Evolutionary conservation across 169 alveolate species (phyloP), one percentile per base, ranked within the genome.

Genomic region (Toxoplasma gondii): DNA sequence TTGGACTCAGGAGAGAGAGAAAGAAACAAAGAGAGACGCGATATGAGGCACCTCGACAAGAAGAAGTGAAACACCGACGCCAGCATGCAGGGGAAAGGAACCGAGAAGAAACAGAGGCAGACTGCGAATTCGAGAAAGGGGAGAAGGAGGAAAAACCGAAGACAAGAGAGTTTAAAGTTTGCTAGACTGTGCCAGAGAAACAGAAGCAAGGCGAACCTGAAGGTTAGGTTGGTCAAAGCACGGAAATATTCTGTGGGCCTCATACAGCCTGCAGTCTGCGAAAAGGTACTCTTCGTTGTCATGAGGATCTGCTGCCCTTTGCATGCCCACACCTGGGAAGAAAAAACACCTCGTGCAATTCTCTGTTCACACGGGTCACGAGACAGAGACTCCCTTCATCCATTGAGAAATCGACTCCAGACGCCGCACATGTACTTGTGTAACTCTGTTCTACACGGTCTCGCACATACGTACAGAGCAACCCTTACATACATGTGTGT

Each of bases 151-250:
- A 45, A 19, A 78, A 78, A 78, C 86, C 22, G 10, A 17, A 38
- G 44, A 78, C 29, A n/a, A n/a, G 86, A 78, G 27, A 78, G 29
- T 38, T 12, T 24, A 16, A 19, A 45, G 19, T 4, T 78, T 10
- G 16, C n/a, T 78, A 45, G n/a, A 45, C 7, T 78, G 22, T 27
- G 74, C 29, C n/a, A 64, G 74, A 22, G 29, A 64, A 16, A 27
- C n/a, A 19, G 7, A 27, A 27, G 74, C 4, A 16, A 31, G 5
- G 74, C 74, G n/a, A 64, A 86, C 91, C 78, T 86, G 70, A 19
- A 86, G 78, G 19, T 58, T 74, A n/a, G 91, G 70, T 22, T 86
- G 91, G 44, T 86, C 91, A 86, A 86, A 86, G 41, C 91, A 86
- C 4, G 91, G 91, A 34, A 86, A 86, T 1, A 86, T 53, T 53